Percentiles rank a stretch among this genome's conserved stretches.
These are phyloP conservation scores for Penicillium psychrofluorescens DNA, from an alignment of 495 filamentous ascomycete genomes.

Conservation along the genomic window DNA sequence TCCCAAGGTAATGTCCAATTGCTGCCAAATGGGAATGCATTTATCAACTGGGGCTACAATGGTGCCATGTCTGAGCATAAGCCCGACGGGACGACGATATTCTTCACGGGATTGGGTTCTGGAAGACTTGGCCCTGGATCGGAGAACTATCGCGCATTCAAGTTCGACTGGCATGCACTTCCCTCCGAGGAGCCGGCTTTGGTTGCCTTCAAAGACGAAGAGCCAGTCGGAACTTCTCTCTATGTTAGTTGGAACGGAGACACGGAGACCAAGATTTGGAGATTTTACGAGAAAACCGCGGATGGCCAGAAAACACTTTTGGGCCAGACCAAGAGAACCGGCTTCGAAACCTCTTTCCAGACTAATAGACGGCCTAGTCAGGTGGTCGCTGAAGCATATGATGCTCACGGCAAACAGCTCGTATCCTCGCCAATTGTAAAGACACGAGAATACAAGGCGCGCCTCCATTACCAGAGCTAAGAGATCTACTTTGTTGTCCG, in stretches of 20 bases:
- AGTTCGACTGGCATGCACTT: conserved; percentile 11
- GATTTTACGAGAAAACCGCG: conserved; percentile 11
- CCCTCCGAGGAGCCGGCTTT: conserved; percentile 13
- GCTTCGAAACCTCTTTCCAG: conserved; percentile 17
- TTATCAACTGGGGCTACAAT: conserved; percentile 44
- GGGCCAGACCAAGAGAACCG: conserved; percentile 8
- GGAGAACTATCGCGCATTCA: conserved; percentile 14
- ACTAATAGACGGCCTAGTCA: not conserved
- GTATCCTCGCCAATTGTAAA: conserved; percentile 3
- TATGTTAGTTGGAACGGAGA: conserved; percentile 29
- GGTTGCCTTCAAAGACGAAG: conserved; percentile 9
- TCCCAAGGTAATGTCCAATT: conserved; percentile 48
- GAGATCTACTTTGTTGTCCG: too few relatives aligned
- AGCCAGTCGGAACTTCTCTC: conserved; percentile 8
- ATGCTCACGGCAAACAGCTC: conserved; percentile 1
- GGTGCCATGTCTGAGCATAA: conserved; percentile 42
- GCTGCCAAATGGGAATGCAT: conserved; percentile 39
- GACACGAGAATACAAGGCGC: conserved; percentile 1
- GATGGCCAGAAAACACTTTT: conserved; percentile 6
- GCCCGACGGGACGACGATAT: conserved; percentile 33
- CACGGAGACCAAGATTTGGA: conserved; percentile 20
- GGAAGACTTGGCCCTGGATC: conserved; percentile 5
- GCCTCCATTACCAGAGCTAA: not conserved
- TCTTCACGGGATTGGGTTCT: conserved; percentile 13
- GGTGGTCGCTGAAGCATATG: conserved; percentile 6